Base-by-base conservation (phyloP, 108 stramenopile genomes). In the Bacterosira constricta region DNA sequence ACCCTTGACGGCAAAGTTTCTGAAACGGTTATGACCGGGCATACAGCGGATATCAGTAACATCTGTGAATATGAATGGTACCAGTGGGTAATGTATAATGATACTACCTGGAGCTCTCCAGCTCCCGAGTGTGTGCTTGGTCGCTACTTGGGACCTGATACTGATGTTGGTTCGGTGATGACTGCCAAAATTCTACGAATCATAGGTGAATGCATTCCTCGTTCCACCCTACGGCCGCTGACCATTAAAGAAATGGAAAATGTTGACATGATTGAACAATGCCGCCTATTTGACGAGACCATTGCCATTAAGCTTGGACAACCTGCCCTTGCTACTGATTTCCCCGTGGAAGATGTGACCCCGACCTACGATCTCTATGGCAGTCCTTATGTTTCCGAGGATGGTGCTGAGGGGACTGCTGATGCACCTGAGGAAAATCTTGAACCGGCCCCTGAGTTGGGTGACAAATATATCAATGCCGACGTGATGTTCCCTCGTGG, bases 401-500 rank as follows among this genome's bases (percentile, higher is more conserved):
- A 36, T 12, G 66, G 39, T 39, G 6, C 31, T 17, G 26, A 37
- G 21, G 32, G 3, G 42, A 47, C 17, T n/a, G n/a, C n/a, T n/a
- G 23, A 35, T 37, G 18, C 26, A 13, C 18, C 11, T 6, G 2
- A 52, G 8, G n/a, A n/a, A n/a, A n/a, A n/a, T n/a, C n/a, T 21
- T n/a, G n/a, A n/a, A n/a, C n/a, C 42, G 0, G 52, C 67, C 0
- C 37, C 42, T 8, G 53, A 63, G 2, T 46, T 5, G 2, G 34
- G 37, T 29, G 83, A 84, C 50, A 30, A 63, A 12, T 68, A 69
- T 20, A 32, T 85, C 12, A 32, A 51, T 15, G 55, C 68, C 12
- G 69, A 77, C 20, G 75, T 83, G 1, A 11, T 58, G 6, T 13
- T 86, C 1, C 76, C 82, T 17, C 13, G 31, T 7, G 79, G 75